phyloP scores from a whole-genome alignment of 2,329 filamentous ascomycete species.

The Mariannaea sp. region DNA sequence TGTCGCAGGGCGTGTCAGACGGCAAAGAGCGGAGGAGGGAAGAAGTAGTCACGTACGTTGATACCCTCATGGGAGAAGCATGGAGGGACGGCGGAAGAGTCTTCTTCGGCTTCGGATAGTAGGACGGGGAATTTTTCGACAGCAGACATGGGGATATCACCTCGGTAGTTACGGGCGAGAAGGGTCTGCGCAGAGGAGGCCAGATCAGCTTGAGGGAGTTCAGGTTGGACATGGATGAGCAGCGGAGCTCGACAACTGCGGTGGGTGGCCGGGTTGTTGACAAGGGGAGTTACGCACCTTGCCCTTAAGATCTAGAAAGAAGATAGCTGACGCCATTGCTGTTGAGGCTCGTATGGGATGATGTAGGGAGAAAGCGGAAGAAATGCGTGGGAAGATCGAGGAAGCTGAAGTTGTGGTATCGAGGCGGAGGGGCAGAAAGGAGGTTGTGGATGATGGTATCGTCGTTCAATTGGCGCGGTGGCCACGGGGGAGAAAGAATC shows the following conservation, averaged over 20 bases:
- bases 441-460: conserved; percentile 25
- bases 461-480: conserved; percentile 38
- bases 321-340: conserved; percentile 93
- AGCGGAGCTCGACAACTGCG: not conserved
- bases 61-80: conserved; percentile 99
- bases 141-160: conserved; percentile 98
- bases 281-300: conserved; percentile 65
- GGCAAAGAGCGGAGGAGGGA: conserved; percentile 17
- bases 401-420: conserved; percentile 17
- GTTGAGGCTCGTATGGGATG: conserved; percentile 32
- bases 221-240: conserved; percentile 1
- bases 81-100: conserved; percentile 93
- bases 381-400: conserved; percentile 27
- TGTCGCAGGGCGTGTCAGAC: conserved; percentile 24
- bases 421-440: conserved; percentile 33
- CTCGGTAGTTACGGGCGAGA: conserved; percentile 95
- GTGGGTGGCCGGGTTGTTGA: conserved; percentile 1
- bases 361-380: conserved; percentile 28
- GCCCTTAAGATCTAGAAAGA: conserved; percentile 99
- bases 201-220: conserved; percentile 30
- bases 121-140: conserved; percentile 98
- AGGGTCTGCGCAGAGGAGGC: conserved; percentile 72
- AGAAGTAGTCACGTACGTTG: conserved; percentile 67
- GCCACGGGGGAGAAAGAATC: conserved; percentile 24
- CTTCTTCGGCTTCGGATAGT: conserved; percentile 97